Conservation (phyloP, 495 filamentous ascomycete species). For the Penicillium samsonianum region DNA sequence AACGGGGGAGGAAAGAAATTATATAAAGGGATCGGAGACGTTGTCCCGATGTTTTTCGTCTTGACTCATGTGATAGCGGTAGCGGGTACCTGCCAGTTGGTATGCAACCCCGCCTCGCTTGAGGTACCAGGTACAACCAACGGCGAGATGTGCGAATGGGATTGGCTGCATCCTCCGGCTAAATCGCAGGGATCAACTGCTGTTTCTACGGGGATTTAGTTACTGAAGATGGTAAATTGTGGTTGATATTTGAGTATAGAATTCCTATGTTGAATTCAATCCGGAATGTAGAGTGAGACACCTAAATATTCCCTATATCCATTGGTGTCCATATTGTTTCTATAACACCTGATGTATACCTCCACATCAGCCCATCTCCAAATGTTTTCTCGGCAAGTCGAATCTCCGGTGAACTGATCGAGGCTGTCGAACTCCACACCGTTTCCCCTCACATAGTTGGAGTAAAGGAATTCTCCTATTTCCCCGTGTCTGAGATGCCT, state of each 20-base stretch:
- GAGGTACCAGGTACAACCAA: constrained; percentile 24
- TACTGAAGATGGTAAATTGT: neutral
- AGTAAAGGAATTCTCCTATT: constrained; percentile 18
- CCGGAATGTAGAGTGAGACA: neutral
- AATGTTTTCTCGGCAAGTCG: constrained; percentile 20
- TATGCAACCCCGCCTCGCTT: constrained; percentile 7
- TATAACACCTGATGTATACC: too few relatives aligned
- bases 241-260: neutral
- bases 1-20: constrained; percentile 23
- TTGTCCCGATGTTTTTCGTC: constrained; percentile 32
- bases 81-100: constrained; percentile 27
- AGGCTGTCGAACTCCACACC: constrained; percentile 21
- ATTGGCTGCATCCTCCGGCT: constrained; percentile 29
- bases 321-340: too few relatives aligned
- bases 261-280: neutral
- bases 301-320: neutral
- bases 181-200: neutral
- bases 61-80: constrained; percentile 43
- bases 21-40: constrained; percentile 40
- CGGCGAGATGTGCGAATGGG: constrained; percentile 21
- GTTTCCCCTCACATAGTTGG: constrained; percentile 44
- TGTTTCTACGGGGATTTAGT: neutral
- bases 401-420: constrained; percentile 40
- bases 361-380: constrained; percentile 1
- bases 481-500: neutral